phyloP scores from a whole-genome alignment of 129 eudicot genomes.

The Ambrosia trifida region DNA sequence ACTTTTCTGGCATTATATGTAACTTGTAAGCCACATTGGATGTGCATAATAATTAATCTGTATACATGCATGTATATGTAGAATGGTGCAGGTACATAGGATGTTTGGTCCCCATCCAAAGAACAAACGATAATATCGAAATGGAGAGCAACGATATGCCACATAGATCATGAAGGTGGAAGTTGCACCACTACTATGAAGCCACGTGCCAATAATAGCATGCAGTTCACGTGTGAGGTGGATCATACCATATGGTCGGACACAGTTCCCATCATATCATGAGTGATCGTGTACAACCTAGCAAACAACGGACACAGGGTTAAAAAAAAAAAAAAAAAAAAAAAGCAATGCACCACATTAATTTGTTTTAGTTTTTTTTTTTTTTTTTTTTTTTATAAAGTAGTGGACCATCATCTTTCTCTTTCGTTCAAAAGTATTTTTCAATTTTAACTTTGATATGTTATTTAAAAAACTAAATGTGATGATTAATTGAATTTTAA shows the following conservation, averaged over 20 bases:
- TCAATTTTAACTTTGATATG: not conserved
- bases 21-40: too few species aligned
- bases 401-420: slow-evolving; percentile 17
- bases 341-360: slow-evolving; percentile 20
- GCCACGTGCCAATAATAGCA: slow-evolving; percentile 21
- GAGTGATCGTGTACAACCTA: slow-evolving; percentile 33
- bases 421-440: not conserved
- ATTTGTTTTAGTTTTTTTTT: too few species aligned
- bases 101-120: slow-evolving; percentile 25
- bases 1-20: too few species aligned
- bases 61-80: not conserved
- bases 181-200: slow-evolving; percentile 15
- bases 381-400: not conserved
- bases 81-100: slow-evolving; percentile 11
- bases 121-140: slow-evolving; percentile 22
- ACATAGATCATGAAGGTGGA: slow-evolving; percentile 24
- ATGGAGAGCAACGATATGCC: slow-evolving; percentile 23
- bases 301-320: slow-evolving; percentile 25
- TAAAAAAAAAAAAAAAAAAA: slow-evolving; percentile 14
- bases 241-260: slow-evolving; percentile 32
- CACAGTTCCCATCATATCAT: slow-evolving; percentile 23
- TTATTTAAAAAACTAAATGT: too few species aligned
- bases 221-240: slow-evolving; percentile 32
- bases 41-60: too few species aligned
- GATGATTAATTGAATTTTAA: too few species aligned